Percentiles rank a stretch among this genome's conserved stretches.
phyloP scores from a whole-genome alignment of 805 yeast species.

The Candida sphagnicola region DNA sequence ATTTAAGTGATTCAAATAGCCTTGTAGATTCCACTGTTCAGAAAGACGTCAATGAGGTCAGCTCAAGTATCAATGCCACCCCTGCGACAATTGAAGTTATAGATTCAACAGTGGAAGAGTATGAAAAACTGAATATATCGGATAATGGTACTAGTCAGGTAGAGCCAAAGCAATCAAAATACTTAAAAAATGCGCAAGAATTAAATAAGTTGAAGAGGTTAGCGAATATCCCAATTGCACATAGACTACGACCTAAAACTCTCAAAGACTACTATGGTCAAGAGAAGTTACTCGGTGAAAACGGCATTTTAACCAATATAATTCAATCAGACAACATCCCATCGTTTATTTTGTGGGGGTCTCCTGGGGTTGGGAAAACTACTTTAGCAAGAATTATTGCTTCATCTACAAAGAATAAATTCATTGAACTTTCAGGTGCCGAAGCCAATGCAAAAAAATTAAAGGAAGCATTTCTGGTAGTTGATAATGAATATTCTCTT shows the following conservation, averaged over 20 bases:
- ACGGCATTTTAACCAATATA: slow-evolving; percentile 34
- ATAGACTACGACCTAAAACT: slow-evolving; percentile 34
- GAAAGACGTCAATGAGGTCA: too few relatives aligned
- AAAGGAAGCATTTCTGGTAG: slow-evolving; percentile 31
- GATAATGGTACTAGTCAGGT: too few relatives aligned
- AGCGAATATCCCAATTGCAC: slow-evolving; percentile 33
- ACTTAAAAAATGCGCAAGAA: slow-evolving; percentile 8
- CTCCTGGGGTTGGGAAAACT: slow-evolving; percentile 44
- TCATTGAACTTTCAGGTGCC: slow-evolving; percentile 39
- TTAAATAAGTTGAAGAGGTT: slow-evolving; percentile 14
- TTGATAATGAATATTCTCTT: slow-evolving; percentile 31
- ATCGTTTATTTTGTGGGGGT: slow-evolving; percentile 42
- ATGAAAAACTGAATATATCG: too few relatives aligned
- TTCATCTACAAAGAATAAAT: slow-evolving; percentile 23
- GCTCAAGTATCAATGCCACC: too few relatives aligned
- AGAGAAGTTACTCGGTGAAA: slow-evolving; percentile 34
- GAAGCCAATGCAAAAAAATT: slow-evolving; percentile 33
- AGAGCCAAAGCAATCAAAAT: slow-evolving; percentile 3
- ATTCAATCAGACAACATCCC: slow-evolving; percentile 32
- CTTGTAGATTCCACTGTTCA: too few relatives aligned
- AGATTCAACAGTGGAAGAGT: too few relatives aligned
- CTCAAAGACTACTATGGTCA: slow-evolving; percentile 40
- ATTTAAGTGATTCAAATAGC: too few relatives aligned
- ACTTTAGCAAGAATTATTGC: slow-evolving; percentile 39
- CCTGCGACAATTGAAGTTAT: too few relatives aligned